Percentiles rank a stretch among this genome's conserved stretches.
Evolutionary conservation across 805 yeast species (phyloP).

Genomic region (Wickerhamiella vanderwaltii): DNA sequence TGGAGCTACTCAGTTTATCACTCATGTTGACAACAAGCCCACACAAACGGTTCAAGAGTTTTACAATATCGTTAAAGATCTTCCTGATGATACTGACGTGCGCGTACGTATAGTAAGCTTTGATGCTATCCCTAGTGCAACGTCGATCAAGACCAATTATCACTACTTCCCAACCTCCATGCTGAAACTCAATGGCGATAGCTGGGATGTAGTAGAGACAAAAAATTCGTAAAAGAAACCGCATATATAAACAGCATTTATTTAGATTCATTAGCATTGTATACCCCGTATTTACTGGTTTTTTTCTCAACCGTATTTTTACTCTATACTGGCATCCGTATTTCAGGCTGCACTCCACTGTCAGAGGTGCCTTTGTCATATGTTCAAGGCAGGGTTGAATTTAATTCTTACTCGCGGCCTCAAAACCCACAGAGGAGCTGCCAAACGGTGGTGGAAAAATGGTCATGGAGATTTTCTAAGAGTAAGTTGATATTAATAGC

Average conservation of each 20-base stretch:
- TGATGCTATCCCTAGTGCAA: constrained; percentile 78
- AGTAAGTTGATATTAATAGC: constrained; percentile 23
- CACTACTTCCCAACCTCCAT: constrained; percentile 48
- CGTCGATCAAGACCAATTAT: constrained; percentile 72
- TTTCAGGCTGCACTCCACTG: too few species aligned
- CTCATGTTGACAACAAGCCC: constrained; percentile 71
- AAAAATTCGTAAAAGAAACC: too few species aligned
- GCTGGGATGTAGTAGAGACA: background rate
- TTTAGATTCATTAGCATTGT: too few species aligned
- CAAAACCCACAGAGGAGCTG: constrained; percentile 76
- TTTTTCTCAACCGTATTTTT: too few species aligned
- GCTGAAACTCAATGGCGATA: constrained; percentile 1
- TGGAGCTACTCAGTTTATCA: constrained; percentile 68
- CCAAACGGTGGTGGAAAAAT: constrained; percentile 66
- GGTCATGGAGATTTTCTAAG: constrained; percentile 52
- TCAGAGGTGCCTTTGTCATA: too few species aligned
- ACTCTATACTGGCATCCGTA: too few species aligned
- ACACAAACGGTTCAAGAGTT: constrained; percentile 63
- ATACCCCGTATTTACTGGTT: too few species aligned
- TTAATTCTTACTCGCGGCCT: constrained; percentile 17
- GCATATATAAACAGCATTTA: too few species aligned
- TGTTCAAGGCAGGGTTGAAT: constrained; percentile 7
- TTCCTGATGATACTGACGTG: constrained; percentile 71
- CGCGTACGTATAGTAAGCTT: constrained; percentile 70
- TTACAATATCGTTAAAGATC: constrained; percentile 48